A percentile compares a stretch with the other conserved stretches of the same genome.
phyloP scores from a whole-genome alignment of 345 rosid genomes.

The Bruguiera sexangula region DNA sequence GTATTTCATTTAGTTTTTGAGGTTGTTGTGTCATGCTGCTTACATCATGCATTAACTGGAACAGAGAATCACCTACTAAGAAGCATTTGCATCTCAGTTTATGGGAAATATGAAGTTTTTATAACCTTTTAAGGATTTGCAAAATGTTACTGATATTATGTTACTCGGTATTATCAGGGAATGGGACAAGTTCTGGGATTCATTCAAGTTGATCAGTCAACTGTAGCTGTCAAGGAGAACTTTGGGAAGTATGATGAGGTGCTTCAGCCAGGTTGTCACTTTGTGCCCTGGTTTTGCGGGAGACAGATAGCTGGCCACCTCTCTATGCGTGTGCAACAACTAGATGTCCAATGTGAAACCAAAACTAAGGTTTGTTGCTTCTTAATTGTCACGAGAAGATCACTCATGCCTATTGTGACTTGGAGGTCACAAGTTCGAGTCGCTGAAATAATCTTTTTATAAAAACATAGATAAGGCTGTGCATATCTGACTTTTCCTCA shows the following conservation, averaged over 20 bases:
- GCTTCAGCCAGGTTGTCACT: constrained; percentile 78
- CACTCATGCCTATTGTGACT: not conserved
- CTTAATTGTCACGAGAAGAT: not conserved
- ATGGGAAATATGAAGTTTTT: not conserved
- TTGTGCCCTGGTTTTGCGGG: constrained; percentile 78
- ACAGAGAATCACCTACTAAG: no score
- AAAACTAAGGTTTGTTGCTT: constrained; percentile 64
- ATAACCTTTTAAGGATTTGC: not conserved
- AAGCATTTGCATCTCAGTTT: not conserved
- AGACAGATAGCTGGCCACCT: constrained; percentile 67
- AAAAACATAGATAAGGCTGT: no score
- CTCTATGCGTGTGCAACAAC: constrained; percentile 69
- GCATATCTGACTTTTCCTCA: no score
- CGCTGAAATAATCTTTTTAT: no score
- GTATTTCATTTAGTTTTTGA: no score
- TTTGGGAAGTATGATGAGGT: constrained; percentile 74
- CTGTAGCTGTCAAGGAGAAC: constrained; percentile 60
- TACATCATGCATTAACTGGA: no score
- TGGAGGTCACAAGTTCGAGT: no score
- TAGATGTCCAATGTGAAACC: constrained; percentile 87
- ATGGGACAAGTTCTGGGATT: constrained; percentile 68
- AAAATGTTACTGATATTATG: not conserved
- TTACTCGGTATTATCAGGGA: constrained; percentile 14
- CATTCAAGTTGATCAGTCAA: constrained; percentile 73
- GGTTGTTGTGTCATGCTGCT: no score